Conservation (phyloP, 192 early-diverging fungal genomes). For the Podila horticola region DNA sequence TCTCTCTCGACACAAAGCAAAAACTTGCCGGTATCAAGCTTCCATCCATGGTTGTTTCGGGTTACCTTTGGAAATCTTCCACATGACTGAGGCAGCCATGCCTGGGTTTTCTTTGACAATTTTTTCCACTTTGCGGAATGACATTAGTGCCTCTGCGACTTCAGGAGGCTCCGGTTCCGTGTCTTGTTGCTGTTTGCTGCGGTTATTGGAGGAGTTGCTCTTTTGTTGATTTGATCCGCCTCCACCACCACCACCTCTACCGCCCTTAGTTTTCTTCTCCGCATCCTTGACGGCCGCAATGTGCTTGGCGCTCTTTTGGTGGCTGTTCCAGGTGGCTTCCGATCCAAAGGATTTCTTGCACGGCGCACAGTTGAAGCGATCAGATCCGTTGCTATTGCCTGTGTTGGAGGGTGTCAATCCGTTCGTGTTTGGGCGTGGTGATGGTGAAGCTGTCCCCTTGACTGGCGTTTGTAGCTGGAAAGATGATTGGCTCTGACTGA, state of each 20-base stretch:
- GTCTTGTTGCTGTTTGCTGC: not conserved
- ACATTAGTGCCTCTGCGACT: constrained; percentile 27
- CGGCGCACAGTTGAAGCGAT: constrained; percentile 49
- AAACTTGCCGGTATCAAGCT: too few relatives aligned
- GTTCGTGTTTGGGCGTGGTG: constrained; percentile 7
- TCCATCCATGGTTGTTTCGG: not conserved
- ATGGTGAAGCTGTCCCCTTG: not conserved
- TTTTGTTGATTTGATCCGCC: not conserved
- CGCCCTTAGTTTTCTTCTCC: constrained; percentile 15
- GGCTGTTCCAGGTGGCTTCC: constrained; percentile 56
- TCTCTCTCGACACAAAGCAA: too few relatives aligned
- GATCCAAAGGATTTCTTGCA: constrained; percentile 64
- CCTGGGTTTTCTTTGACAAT: constrained; percentile 39
- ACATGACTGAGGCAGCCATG: constrained; percentile 44
- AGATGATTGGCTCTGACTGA: constrained; percentile 1
- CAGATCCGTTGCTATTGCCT: not conserved
- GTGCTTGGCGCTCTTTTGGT: constrained; percentile 63
- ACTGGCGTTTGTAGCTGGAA: not conserved
- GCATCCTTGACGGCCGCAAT: constrained; percentile 55
- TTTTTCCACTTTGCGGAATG: constrained; percentile 36
- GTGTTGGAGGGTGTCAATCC: not conserved
- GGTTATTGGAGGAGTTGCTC: too few relatives aligned
- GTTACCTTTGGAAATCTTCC: constrained; percentile 55
- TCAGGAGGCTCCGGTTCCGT: constrained; percentile 29
- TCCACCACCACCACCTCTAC: too few relatives aligned